These are phyloP conservation scores for Serendipita vermifera DNA, from an alignment of 768 basidiomycete genomes.

Conservation along the genomic window DNA sequence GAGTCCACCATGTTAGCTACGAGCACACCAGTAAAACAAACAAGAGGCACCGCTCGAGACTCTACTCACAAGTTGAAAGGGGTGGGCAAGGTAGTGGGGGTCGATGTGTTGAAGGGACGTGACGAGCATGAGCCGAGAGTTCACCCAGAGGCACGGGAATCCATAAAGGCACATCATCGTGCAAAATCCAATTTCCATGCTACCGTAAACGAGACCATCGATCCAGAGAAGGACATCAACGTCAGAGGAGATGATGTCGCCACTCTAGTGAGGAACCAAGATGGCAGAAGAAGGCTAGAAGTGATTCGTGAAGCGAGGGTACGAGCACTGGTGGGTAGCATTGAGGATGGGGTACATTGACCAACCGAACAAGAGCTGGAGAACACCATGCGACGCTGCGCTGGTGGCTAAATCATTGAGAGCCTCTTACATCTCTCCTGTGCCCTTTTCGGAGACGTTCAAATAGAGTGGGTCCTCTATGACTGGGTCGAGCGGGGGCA, in stretches of 20 bases:
- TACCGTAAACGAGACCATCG: conserved; percentile 23
- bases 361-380: conserved; percentile 75
- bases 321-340: conserved; percentile 71
- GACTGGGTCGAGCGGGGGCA: conserved; percentile 53
- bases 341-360: conserved; percentile 71
- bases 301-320: conserved; percentile 73
- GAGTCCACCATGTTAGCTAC: conserved; percentile 32
- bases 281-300: conserved; percentile 21
- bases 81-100: conserved; percentile 30
- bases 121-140: conserved; percentile 29
- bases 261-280: neutral
- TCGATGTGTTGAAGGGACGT: conserved; percentile 36
- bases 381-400: conserved; percentile 37
- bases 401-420: conserved; percentile 83
- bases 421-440: conserved; percentile 68
- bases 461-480: conserved; percentile 53
- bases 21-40: too few species aligned
- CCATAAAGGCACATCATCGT: conserved; percentile 28
- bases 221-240: conserved; percentile 26
- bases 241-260: conserved; percentile 30
- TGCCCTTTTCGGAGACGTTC: conserved; percentile 51
- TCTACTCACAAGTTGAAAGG: too few species aligned
- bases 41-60: too few species aligned
- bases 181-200: conserved; percentile 21
- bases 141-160: conserved; percentile 29